Conservation (phyloP, 2,329 filamentous ascomycete genomes). For the Arthroderma sp. region DNA sequence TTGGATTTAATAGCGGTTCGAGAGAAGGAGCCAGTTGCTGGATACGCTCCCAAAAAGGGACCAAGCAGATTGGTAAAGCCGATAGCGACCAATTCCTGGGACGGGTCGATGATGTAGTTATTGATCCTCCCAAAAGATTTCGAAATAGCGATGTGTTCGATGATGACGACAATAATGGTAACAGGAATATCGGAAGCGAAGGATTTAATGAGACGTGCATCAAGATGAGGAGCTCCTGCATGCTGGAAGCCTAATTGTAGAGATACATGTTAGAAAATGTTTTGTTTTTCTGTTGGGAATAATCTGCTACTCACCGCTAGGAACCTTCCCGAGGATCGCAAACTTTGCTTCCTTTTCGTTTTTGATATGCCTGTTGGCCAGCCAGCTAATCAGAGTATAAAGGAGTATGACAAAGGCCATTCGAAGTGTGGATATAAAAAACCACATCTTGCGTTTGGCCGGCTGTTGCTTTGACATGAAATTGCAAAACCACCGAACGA, state of each 20-base stretch:
- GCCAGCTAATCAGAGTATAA: conserved; percentile 51
- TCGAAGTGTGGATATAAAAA: conserved; percentile 46
- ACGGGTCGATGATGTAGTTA: conserved; percentile 50
- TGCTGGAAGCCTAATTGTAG: conserved; percentile 26
- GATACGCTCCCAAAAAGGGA: conserved; percentile 51
- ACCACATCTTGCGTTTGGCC: conserved; percentile 43
- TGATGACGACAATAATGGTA: conserved; percentile 47
- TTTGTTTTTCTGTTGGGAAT: not conserved
- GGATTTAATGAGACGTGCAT: conserved; percentile 36
- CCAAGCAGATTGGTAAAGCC: conserved; percentile 51
- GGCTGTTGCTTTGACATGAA: conserved; percentile 36
- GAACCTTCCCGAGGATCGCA: conserved; percentile 44
- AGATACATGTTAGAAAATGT: not conserved
- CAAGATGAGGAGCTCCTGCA: conserved; percentile 34
- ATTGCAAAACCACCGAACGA: conserved; percentile 46
- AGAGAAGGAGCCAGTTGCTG: conserved; percentile 54
- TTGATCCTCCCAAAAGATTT: conserved; percentile 51
- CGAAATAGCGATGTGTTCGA: conserved; percentile 53
- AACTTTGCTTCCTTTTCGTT: conserved; percentile 37
- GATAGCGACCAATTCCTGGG: conserved; percentile 52
- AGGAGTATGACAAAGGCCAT: conserved; percentile 49
- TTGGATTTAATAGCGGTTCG: conserved; percentile 55
- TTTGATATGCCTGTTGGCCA: conserved; percentile 41
- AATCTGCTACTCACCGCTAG: conserved; percentile 27
- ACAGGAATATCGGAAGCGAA: conserved; percentile 44